Base-by-base conservation (phyloP, 1,139 yeast species). In the Yamadazyma trypodendri region DNA sequence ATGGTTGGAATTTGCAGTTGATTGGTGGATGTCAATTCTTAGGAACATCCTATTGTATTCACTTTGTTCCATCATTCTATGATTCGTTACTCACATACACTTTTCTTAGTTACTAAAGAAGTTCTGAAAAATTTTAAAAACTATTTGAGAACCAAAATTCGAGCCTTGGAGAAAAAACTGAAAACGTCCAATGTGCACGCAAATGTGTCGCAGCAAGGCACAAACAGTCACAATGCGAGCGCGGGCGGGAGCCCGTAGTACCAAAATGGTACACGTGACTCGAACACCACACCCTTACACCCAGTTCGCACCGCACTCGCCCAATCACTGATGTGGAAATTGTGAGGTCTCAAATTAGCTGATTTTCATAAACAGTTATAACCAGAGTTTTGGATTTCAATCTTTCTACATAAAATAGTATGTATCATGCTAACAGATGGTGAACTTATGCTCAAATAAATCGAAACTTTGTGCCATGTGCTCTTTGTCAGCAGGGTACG, bases 111-210 rank as follows among this genome's bases (percentile, higher is more conserved):
- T 40, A 28, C 18, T 37, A 32, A 37, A 37, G 36, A 39, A 39
- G 28, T 39, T 34, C 38, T 40, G 40, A 37, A 40, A 40, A 40
- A 24, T 40, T 40, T 40, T 40, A 34, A 35, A 34, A 32, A 10
- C 17, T n/a, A 17, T 8, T 10, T 18, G 31, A 18, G 31, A 28
- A 28, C 31, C 22, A 18, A 14, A 25, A 10, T 28, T 28, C n/a
- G 15, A 28, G 15, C 30, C 21, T 28, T 17, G 3, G 31, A 7
- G 6, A 18, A 28, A 28, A 28, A 18, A 28, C 23, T 28, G 31
- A 28, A 28, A 28, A 28, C 18, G 15, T 14, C 6, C 31, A 28
- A 12, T 27, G 29, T 14, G 20, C 29, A 27, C 29, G 20, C 18
- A n/a, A 14, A 27, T 4, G 8, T 20, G 5, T 20, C 7, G n/a